Percentiles rank a stretch among this genome's conserved stretches.
Conservation (phyloP, 768 basidiomycete genomes). For the Boletus rufocinnamomeus region DNA sequence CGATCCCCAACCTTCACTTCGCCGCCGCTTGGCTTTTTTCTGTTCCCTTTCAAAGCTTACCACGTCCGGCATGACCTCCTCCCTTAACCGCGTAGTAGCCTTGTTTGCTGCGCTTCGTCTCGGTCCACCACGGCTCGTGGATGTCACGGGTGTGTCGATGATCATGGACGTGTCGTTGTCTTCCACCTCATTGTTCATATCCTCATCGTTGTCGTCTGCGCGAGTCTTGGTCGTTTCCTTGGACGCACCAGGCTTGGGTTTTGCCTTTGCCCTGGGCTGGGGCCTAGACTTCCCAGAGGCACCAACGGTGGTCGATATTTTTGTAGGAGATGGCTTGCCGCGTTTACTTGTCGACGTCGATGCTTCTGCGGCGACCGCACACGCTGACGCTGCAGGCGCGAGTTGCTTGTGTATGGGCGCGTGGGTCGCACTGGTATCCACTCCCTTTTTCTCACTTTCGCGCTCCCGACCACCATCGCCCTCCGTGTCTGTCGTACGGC, state of each 20-base stretch:
- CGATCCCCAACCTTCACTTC: slow-evolving; percentile 36
- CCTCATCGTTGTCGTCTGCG: background rate
- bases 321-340: slow-evolving; percentile 20
- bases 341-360: slow-evolving; percentile 22
- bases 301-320: background rate
- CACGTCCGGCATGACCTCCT: slow-evolving; percentile 76
- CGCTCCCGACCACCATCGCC: background rate
- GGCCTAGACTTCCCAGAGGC: slow-evolving; percentile 7
- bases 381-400: slow-evolving; percentile 22
- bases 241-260: slow-evolving; percentile 2
- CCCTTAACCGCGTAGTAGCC: slow-evolving; percentile 46
- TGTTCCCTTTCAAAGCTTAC: slow-evolving; percentile 68
- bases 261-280: slow-evolving; percentile 5
- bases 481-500: background rate
- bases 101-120: slow-evolving; percentile 57
- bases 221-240: background rate
- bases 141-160: slow-evolving; percentile 12
- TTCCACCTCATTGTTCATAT: background rate
- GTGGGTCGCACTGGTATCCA: background rate
- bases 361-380: slow-evolving; percentile 26
- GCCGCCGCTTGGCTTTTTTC: slow-evolving; percentile 40
- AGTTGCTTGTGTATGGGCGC: slow-evolving; percentile 9
- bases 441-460: background rate
- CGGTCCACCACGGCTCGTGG: slow-evolving; percentile 23
- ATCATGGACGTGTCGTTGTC: slow-evolving; percentile 12